Evolutionary conservation across 441 rosid genomes (phyloP), one percentile per base, ranked within the genome.

Genomic region (Populus hybrid): DNA sequence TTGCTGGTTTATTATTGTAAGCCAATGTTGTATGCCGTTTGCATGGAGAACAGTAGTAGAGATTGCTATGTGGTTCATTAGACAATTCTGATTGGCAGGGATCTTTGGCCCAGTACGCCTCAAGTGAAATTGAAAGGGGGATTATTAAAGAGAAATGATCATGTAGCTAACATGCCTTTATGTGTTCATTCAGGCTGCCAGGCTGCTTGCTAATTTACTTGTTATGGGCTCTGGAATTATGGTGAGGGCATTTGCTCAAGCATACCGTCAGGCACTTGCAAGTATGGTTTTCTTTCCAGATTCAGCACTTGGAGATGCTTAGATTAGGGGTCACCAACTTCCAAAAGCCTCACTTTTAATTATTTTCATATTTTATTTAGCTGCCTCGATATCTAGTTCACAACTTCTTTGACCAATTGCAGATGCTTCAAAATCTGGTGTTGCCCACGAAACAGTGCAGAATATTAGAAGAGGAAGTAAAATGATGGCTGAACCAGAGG

Each of bases 371-470:
- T 46, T 61, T 50, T 63, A 61, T 57, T 7, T 36, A 20, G 7
- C 75, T 7, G 16, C 12, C 10, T 21, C 6, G 4, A 24, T 10
- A 6, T n/a, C 32, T 70, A 35, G 57, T 64, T 64, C 8, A 26
- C 69, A 38, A 64, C 64, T 67, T 46, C 36, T 50, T 32, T 23
- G 21, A 32, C 66, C 70, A 53, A 59, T 69, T 81, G 80, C 84
- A 93, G 98, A 93, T 86, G 98, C 98, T 21, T 81, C 95, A 10
- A 93, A 89, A 83, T 78, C 89, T 40, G 97, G 94, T 10, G 92
- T 79, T 79, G 91, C 94, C n/a, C 93, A 91, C 21, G 98, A 92
- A 82, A 81, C 96, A 32, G 75, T 93, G 81, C 91, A 90, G 71
- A 92, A 89, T 71, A 81, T 85, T 66, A 86, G 90, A 32, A 84